Evolutionary conservation across 1,139 yeast species (phyloP), one percentile per base, ranked within the genome.

Genomic region (Geotrichum bryndzae): DNA sequence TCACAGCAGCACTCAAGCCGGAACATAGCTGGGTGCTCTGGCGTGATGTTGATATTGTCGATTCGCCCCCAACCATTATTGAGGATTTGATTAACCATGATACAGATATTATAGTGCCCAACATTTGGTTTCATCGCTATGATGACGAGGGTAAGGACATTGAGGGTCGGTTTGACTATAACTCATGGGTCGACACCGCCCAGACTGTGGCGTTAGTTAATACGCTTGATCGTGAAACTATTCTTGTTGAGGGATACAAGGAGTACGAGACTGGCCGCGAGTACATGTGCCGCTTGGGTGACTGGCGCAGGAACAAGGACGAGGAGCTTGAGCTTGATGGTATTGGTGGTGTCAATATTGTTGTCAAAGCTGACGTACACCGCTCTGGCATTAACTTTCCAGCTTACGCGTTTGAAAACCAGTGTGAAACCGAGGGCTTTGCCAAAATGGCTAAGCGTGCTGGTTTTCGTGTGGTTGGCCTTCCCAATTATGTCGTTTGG

Each of bases 11-110:
- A 0, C 77, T 90, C 65, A 83, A 85, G 69, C 91, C 96, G 0
- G 87, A 89, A 70, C 97, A 90, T 74, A 86, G 95, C 1, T 90
- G 96, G 96, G 96, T 90, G 13, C 88, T 89, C 72, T 90, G 97
- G 97, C 81, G 96, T 74, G 97, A 90, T 73, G 96, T 85, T 2
- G 97, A 90, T 72, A 86, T 90, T 61, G 96, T 89, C 69, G 82
- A 90, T 33, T 85, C 90, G 68, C 96, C 96, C 0, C 88, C 90
- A 22, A 80, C 87, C 54, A 87, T 90, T 56, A 83, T 90, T 66
- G 88, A 90, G 73, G 89, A 85, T 70, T 78, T 90, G 74, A 90
- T 90, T 91, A 81, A 82, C 67, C 82, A 80, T 65, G 84, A 85
- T 68, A 87, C 82, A 69, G 97, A 90, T 72, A 89, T 90, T 15